phyloP scores from a whole-genome alignment of 768 basidiomycete species.

The Tylopilus sp. region DNA sequence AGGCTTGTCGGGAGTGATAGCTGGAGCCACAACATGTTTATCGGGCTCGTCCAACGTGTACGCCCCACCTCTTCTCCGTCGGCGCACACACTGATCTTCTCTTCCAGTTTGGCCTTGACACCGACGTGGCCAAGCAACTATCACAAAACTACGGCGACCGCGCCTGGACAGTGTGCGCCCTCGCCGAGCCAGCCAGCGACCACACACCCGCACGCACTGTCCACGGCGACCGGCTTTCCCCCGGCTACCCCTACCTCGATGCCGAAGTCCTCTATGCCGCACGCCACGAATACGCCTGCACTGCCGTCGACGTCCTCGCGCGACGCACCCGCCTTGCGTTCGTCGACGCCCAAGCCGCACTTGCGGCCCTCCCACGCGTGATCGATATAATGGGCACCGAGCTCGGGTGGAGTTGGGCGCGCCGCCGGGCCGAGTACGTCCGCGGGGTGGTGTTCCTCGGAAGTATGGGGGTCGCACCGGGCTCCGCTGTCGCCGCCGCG shows the following conservation, averaged over 20 bases:
- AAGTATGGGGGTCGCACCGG: slow-evolving; percentile 81
- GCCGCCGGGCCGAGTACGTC: slow-evolving; percentile 57
- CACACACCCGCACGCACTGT: slow-evolving; percentile 63
- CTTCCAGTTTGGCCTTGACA: slow-evolving; percentile 78
- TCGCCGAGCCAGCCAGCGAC: slow-evolving; percentile 72
- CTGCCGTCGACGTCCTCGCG: slow-evolving; percentile 90
- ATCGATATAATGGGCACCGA: slow-evolving; percentile 91
- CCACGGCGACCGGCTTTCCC: slow-evolving; percentile 69
- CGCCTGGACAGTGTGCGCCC: slow-evolving; percentile 88
- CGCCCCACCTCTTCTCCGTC: slow-evolving; percentile 15
- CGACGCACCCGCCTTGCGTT: slow-evolving; percentile 92
- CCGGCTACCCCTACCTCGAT: slow-evolving; percentile 85
- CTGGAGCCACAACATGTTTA: slow-evolving; percentile 97
- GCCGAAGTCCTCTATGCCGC: slow-evolving; percentile 90
- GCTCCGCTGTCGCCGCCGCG: neutral
- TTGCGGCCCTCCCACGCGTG: slow-evolving; percentile 80
- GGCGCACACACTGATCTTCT: neutral
- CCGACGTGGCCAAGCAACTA: slow-evolving; percentile 90
- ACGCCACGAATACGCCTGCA: slow-evolving; percentile 87
- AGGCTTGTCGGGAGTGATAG: slow-evolving; percentile 89
- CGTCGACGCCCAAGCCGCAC: slow-evolving; percentile 84
- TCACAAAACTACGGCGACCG: slow-evolving; percentile 95
- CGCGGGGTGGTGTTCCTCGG: slow-evolving; percentile 63
- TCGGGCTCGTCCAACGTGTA: slow-evolving; percentile 88
- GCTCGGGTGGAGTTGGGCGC: slow-evolving; percentile 65